Conservation (phyloP, 108 stramenopile genomes). For the Cylindrotheca closterium region DNA sequence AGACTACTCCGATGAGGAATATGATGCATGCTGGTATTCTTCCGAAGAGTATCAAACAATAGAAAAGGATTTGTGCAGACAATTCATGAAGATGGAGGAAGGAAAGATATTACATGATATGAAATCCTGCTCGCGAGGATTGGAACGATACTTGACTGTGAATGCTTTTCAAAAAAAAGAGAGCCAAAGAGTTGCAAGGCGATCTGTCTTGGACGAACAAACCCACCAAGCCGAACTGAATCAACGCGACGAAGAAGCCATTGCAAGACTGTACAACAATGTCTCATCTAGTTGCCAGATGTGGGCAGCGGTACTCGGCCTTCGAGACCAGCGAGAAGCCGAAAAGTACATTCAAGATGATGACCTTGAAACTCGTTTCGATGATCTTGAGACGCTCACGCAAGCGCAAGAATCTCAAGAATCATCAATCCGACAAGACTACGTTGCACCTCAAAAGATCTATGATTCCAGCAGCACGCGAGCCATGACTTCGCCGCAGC, state of each 20-base stretch:
- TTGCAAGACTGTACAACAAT: not conserved
- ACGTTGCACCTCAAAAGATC: not conserved
- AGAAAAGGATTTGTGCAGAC: not conserved
- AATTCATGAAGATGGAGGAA: not conserved
- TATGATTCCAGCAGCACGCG: not conserved
- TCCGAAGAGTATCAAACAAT: not conserved
- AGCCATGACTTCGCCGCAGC: not conserved
- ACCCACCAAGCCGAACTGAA: not conserved
- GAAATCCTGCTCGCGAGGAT: not conserved
- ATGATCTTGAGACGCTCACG: not conserved
- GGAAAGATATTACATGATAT: not conserved
- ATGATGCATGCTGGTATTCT: not conserved
- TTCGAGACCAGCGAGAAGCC: conserved; percentile 3
- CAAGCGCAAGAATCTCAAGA: not conserved
- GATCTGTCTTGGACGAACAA: not conserved
- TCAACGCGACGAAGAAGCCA: not conserved
- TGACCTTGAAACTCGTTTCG: not conserved
- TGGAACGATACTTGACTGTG: not conserved
- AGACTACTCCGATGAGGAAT: too few relatives aligned
- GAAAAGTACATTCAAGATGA: not conserved
- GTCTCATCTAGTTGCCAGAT: not conserved
- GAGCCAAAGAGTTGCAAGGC: not conserved
- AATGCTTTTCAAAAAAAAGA: not conserved
- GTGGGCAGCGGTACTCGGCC: conserved; percentile 1
- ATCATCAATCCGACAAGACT: not conserved